Percentiles rank a stretch among this genome's conserved stretches.
phyloP scores from a whole-genome alignment of 164 flowering plant species.

The Berberis thunbergii region DNA sequence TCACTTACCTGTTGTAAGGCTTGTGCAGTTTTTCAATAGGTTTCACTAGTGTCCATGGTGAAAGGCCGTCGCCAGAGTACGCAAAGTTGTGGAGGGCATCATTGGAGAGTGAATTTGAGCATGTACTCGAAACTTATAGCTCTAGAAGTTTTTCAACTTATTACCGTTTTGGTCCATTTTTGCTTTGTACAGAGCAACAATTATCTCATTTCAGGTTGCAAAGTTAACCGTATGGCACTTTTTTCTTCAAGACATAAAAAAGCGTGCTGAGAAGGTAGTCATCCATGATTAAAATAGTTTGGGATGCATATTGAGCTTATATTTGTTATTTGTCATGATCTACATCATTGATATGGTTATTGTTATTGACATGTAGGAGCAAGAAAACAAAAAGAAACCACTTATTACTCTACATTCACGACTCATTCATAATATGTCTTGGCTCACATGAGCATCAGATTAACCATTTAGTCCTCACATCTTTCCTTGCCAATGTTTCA shows the following conservation, averaged over 20 bases:
- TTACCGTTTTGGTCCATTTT: slow-evolving; percentile 77
- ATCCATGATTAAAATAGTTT: neutral
- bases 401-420: no score
- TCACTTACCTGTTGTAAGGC: neutral
- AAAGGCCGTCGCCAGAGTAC: slow-evolving; percentile 82
- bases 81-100: slow-evolving; percentile 83
- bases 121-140: slow-evolving; percentile 50
- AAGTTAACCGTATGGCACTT: slow-evolving; percentile 68
- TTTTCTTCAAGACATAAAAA: slow-evolving; percentile 61
- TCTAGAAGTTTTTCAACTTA: slow-evolving; percentile 46
- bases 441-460: no score
- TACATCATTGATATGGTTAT: no score
- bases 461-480: no score
- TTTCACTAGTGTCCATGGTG: slow-evolving; percentile 85
- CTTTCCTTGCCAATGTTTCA: no score
- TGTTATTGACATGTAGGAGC: no score
- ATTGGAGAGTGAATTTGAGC: slow-evolving; percentile 79
- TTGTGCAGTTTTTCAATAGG: slow-evolving; percentile 68
- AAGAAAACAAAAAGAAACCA: no score
- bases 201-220: slow-evolving; percentile 72
- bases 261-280: slow-evolving; percentile 73
- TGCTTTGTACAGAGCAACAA: slow-evolving; percentile 86
- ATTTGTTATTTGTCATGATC: no score
- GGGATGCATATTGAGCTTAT: neutral
- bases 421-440: no score